Evolutionary conservation across 2,329 filamentous ascomycete genomes (phyloP).

Genomic region (Mollisia scopiformis): DNA sequence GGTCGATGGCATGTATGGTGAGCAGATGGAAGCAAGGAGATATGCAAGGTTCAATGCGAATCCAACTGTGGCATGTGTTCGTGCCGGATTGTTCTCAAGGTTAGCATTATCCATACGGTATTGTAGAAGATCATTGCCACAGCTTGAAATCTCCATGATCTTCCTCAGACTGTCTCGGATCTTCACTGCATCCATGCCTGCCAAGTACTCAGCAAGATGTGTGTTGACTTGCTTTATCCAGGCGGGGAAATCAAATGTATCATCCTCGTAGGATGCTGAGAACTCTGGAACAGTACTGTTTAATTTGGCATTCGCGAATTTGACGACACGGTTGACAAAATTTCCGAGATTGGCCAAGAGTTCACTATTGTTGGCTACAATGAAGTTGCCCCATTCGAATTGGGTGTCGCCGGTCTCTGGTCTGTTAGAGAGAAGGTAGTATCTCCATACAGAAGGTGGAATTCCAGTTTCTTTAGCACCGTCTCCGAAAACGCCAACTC

Average conservation of each 20-base stretch:
- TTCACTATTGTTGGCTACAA: conserved; percentile 85
- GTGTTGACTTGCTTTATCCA: conserved; percentile 62
- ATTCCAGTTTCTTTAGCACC: conserved; percentile 87
- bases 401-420: conserved; percentile 87
- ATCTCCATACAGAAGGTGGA: conserved; percentile 87
- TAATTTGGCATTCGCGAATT: conserved; percentile 75
- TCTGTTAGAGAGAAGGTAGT: conserved; percentile 83
- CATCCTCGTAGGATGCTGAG: conserved; percentile 55
- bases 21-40: conserved; percentile 76
- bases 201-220: conserved; percentile 67
- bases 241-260: conserved; percentile 50
- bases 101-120: conserved; percentile 48
- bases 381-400: conserved; percentile 87
- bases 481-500: conserved; percentile 89
- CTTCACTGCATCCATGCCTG: conserved; percentile 71
- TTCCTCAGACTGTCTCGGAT: conserved; percentile 68
- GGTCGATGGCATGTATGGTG: conserved; percentile 85
- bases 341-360: conserved; percentile 76
- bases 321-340: conserved; percentile 74
- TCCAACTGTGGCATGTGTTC: conserved; percentile 57
- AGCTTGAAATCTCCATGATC: conserved; percentile 67
- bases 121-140: conserved; percentile 61
- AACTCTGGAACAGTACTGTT: conserved; percentile 69
- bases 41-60: conserved; percentile 84
- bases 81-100: conserved; percentile 40